Conservation (phyloP, 139 green algal genomes). For the Picochlorum costavermella region DNA sequence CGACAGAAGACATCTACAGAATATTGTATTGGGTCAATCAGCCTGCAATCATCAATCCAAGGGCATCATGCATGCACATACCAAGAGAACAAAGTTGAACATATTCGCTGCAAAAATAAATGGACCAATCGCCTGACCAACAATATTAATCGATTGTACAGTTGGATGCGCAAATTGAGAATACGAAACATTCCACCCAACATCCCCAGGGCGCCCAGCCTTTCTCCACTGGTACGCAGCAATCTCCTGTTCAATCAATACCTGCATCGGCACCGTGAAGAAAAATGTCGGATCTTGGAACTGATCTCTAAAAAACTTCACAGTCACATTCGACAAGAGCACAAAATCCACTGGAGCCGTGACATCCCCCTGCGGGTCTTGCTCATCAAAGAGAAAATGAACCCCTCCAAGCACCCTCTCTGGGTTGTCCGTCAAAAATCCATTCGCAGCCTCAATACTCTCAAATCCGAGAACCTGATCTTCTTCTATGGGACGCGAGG, state of each 20-base stretch:
- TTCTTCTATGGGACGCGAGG: conserved; percentile 30
- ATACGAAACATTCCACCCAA: conserved; percentile 40
- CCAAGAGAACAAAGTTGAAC: conserved; percentile 75
- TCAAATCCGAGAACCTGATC: conserved; percentile 49
- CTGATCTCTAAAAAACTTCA: conserved; percentile 61
- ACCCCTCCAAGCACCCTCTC: conserved; percentile 49
- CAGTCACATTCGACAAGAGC: conserved; percentile 78
- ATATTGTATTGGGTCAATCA: background rate
- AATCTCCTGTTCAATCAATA: conserved; percentile 63
- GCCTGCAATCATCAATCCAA: background rate
- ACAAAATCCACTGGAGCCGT: conserved; percentile 41
- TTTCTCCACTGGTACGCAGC: conserved; percentile 30
- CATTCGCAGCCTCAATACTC: conserved; percentile 39
- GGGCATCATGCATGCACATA: background rate
- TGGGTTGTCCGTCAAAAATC: conserved; percentile 58
- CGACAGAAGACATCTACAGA: conserved; percentile 50
- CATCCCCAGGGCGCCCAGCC: background rate
- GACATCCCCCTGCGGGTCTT: background rate
- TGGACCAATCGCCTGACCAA: conserved; percentile 56
- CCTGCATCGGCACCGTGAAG: conserved; percentile 71
- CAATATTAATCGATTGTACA: conserved; percentile 48
- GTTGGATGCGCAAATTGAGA: conserved; percentile 72
- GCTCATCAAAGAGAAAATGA: conserved; percentile 41
- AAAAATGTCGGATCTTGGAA: conserved; percentile 69
- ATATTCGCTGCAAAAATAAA: conserved; percentile 92